Base-by-base conservation (phyloP, 1,284 basidiomycete genomes). In the Farysia itapuensis region DNA sequence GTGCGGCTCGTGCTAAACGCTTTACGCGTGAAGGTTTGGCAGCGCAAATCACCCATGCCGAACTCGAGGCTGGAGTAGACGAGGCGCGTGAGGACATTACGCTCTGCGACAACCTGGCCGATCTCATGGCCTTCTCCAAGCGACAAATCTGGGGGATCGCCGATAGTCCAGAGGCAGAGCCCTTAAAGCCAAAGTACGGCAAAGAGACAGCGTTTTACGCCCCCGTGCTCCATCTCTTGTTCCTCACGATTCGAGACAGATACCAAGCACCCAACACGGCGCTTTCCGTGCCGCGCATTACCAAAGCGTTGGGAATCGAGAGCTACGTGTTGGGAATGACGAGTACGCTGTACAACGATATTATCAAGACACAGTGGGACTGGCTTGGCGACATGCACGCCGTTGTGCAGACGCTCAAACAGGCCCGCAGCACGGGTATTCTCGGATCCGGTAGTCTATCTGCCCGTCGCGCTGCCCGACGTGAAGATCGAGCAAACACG, bases 281-380 rank as follows among this genome's bases (percentile, higher is more conserved):
- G 19, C 45, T 74, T 2, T 35, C 61, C 18, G 38, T 73, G 13
- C 28, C 59, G 0, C 39, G 43, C 1, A 36, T 50, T 3, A 67
- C 64, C 1, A 61, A 58, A 14, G 34, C 49, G 5, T 47, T 64
- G 4, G 70, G 70, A 9, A 37, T 66, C 19, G 58, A 69, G 18
- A 49, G 56, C 11, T 67, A 64, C 42, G 70, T 74, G 13, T 44
- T 73, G 6, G 72, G 72, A 19, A 64, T 68, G 23, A 74, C 72
- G 3, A 57, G 61, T 13, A 38, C 50, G 11, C 48, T 74, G 4
- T 70, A 57, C 46, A 66, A 64, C 39, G 70, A 74, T 37, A 51
- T 70, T 6, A 38, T 73, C 34, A 52, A 59, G 24, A 72, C 69
- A 1, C 52, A 67, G 21, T 73, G 68, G 68, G 41, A 64, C 23